These are phyloP conservation scores for Marasmius fiardii DNA, from an alignment of 1,284 basidiomycete genomes.

Conservation along the genomic window DNA sequence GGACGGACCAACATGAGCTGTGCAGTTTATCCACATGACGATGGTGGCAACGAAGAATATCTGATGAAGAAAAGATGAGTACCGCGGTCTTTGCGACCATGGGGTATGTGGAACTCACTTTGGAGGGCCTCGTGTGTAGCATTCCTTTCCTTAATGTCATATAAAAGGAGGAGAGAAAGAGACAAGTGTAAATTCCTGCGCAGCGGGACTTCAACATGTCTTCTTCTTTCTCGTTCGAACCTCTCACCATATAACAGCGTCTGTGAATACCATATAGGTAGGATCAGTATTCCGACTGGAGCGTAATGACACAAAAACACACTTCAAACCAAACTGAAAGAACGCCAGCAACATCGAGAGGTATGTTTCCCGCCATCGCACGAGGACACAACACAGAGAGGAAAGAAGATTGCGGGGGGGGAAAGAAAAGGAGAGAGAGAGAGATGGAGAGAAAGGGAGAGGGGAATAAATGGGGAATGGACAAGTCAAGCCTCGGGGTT, in stretches of 20 bases:
- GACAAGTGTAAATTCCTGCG: constrained; percentile 17
- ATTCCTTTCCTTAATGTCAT: constrained; percentile 16
- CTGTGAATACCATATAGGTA: neutral
- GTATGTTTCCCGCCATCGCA: constrained; percentile 1
- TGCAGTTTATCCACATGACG: constrained; percentile 11
- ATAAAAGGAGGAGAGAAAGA: constrained; percentile 17
- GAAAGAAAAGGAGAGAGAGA: neutral
- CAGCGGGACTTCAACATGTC: neutral
- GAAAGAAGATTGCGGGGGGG: neutral
- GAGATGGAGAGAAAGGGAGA: neutral
- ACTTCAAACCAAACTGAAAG: constrained; percentile 19
- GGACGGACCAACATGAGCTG: constrained; percentile 5
- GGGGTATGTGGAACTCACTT: constrained; percentile 9
- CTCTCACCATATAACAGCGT: constrained; percentile 13
- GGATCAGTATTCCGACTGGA: neutral
- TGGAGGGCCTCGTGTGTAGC: constrained; percentile 14
- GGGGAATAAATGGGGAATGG: too few relatives aligned
- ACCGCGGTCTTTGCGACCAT: neutral
- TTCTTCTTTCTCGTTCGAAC: neutral
- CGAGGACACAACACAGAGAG: neutral
- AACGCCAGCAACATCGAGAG: constrained; percentile 13
- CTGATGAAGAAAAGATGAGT: neutral
- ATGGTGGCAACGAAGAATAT: constrained; percentile 11
- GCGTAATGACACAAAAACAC: neutral
- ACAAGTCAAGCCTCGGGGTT: too few relatives aligned